Percentiles rank a stretch among this genome's conserved stretches.
Evolutionary conservation across 1,139 yeast species (phyloP).

Genomic region (Lodderomyces parapsilosis): DNA sequence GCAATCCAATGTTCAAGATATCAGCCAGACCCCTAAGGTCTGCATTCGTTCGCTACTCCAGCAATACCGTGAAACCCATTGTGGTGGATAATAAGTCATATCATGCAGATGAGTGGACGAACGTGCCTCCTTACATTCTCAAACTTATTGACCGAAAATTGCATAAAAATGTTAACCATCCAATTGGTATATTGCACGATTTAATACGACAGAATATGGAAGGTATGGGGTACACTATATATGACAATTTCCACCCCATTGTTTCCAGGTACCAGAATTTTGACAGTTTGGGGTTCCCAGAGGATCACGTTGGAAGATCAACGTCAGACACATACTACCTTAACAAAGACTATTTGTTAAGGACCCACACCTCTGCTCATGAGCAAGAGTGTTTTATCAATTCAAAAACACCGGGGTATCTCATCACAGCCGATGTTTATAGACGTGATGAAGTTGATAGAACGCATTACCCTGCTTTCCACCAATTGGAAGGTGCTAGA

Average conservation of each 20-base stretch:
- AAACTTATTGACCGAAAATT: constrained; percentile 69
- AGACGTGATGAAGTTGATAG: constrained; percentile 93
- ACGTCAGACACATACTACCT: constrained; percentile 91
- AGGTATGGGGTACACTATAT: constrained; percentile 73
- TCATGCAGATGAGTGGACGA: constrained; percentile 77
- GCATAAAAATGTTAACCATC: constrained; percentile 75
- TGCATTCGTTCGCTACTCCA: not conserved
- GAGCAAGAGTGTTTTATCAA: constrained; percentile 77
- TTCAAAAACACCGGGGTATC: constrained; percentile 78
- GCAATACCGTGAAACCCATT: constrained; percentile 24
- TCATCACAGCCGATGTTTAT: constrained; percentile 94
- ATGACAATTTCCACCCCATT: constrained; percentile 78
- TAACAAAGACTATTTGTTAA: constrained; percentile 64
- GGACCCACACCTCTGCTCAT: constrained; percentile 98
- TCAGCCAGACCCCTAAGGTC: constrained; percentile 2
- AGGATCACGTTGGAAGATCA: constrained; percentile 91
- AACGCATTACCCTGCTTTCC: constrained; percentile 96
- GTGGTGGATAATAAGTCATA: constrained; percentile 52
- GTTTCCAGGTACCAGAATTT: constrained; percentile 84
- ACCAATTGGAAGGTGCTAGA: constrained; percentile 96
- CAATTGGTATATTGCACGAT: constrained; percentile 80
- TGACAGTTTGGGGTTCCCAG: constrained; percentile 87
- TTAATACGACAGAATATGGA: constrained; percentile 68
- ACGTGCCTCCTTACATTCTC: constrained; percentile 74
- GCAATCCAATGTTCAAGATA: constrained; percentile 4